Evolutionary conservation across 805 yeast species (phyloP), one percentile per base, ranked within the genome.

Genomic region (Nadsonia fulvescens): DNA sequence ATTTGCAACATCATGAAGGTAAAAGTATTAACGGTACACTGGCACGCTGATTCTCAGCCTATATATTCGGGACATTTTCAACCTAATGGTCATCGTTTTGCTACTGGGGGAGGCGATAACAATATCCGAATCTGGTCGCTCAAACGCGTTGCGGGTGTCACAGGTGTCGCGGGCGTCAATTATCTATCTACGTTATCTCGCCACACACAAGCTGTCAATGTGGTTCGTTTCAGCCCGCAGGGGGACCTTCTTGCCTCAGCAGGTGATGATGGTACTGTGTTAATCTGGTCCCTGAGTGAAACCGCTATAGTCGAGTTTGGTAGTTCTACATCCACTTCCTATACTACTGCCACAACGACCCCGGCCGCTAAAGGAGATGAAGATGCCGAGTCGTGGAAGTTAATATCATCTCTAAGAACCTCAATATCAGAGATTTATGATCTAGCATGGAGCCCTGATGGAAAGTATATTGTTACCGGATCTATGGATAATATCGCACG

Each of bases 191-290:
- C 94, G 0, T 58, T 89, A 26, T 49, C 74, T 3, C 82, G 81
- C 39, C 98, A 89, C 45, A 77, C 89, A 2, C 93, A 82, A 46
- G 94, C 96, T 0, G 94, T 89, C 12, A 89, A 89, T 43, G 83
- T 70, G 17, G 93, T 79, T 4, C 54, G 93, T 27, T 89, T 83
- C 44, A 72, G 67, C 41, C 70, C 73, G 2, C 50, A 47, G 3
- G 94, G 94, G 25, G 29, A 27, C 1, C 36, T 62, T 5, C 53
- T 89, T 12, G 96, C 96, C 0, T 64, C 86, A 0, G 95, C 93
- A 0, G 92, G 95, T 3, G 99, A 89, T 44, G 98, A 89, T 47
- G 96, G 98, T 2, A 68, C 74, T 5, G 63, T 89, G 14, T 56
- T 83, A 35, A 49, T 89, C 18, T 89, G 98, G 98, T 58, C 54